Evolutionary conservation across 305 asterid species (phyloP).

Genomic region (Solanum hybrid): DNA sequence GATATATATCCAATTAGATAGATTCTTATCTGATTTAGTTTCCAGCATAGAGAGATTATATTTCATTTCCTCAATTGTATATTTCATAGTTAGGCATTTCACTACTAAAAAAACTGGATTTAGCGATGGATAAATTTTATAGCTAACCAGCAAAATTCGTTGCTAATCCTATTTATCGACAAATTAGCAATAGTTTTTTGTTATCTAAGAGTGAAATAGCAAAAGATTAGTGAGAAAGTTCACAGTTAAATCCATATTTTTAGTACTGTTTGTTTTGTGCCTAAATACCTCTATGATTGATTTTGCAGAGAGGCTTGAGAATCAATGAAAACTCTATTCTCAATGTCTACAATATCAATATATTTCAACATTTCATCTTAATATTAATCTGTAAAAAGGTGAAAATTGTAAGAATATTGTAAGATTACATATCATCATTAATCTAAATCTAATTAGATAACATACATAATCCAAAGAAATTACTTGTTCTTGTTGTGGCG

Average conservation of each 20-base stretch:
- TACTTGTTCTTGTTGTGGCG: neutral
- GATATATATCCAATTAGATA: neutral
- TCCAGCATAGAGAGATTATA: neutral
- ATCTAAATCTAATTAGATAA: neutral
- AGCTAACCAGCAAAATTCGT: neutral
- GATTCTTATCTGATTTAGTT: neutral
- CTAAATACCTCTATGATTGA: neutral
- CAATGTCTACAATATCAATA: neutral
- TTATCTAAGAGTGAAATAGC: neutral
- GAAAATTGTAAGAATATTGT: too few relatives aligned
- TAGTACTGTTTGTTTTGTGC: neutral
- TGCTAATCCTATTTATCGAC: neutral
- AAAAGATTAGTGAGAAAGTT: neutral
- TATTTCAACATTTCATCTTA: neutral
- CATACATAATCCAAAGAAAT: neutral
- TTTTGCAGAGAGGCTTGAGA: neutral
- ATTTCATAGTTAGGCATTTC: neutral
- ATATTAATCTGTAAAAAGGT: neutral
- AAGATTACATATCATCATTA: neutral
- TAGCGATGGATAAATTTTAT: neutral
- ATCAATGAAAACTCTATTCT: neutral
- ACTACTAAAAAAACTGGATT: neutral
- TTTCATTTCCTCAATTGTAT: neutral
- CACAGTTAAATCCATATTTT: neutral
- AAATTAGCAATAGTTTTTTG: neutral